Evolutionary conservation across 129 eudicot genomes (phyloP), one percentile per base, ranked within the genome.

Genomic region (Escallonia herrerae): DNA sequence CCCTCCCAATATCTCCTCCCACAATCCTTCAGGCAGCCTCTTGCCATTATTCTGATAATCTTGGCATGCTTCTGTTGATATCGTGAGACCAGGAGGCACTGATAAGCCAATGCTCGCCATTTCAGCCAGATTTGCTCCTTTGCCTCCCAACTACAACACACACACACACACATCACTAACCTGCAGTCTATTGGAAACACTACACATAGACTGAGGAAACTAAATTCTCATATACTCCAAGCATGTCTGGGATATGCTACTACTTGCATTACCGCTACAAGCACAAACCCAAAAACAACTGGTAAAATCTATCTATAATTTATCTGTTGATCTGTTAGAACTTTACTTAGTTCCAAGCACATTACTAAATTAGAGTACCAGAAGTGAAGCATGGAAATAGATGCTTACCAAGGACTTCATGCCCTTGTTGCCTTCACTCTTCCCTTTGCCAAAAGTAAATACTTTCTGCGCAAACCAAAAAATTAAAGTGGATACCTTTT

Each of bases 61-160:
- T 53, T 86, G 88, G 78, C 99, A 94, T 44, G 99, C 96, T 74
- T 94, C 99, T 38, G 99, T 94, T 43, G 99, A 94, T 74, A 94
- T 89, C 15, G 99, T 89, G 62, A 94, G 79, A 54, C 99, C 97
- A 0, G 97, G 97, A 2, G 99, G 99, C 47, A 94, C 99, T 15
- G 99, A 94, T 62, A 94, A 77, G 40, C 99, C 99, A 58, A 94
- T 94, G 80, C 93, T 94, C 15, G 97, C 87, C 99, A 94, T 94
- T 72, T 94, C 99, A 48, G 99, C 99, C 56, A 94, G 86, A 57
- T 94, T 94, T 67, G 99, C 99, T 56, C 99, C 99, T 80, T 94
- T 94, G 62, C 99, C 99, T 74, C 99, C 99, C 79, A 94, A 81
- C 99, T 94, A 79, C 15, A 38, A 39, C 46, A 43, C 43, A 56